Percentiles rank a stretch among this genome's conserved stretches.
phyloP scores from a whole-genome alignment of 2,329 filamentous ascomycete species.

The Xylaria sp. region DNA sequence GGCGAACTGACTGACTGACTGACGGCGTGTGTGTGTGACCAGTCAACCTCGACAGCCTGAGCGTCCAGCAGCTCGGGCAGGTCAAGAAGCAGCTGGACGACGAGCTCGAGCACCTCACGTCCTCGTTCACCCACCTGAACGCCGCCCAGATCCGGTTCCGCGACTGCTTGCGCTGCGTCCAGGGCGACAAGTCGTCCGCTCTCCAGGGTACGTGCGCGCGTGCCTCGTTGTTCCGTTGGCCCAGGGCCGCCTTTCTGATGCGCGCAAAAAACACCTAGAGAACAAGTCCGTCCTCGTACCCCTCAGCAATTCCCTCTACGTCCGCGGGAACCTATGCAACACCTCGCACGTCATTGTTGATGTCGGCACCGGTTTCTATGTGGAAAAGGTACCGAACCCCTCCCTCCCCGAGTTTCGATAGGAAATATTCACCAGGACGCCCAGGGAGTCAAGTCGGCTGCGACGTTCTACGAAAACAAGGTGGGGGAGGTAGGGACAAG shows the following conservation, averaged over 20 bases:
- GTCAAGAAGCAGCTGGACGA: conserved; percentile 96
- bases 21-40: conserved; percentile 1
- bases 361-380: conserved; percentile 36
- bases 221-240: background rate
- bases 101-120: conserved; percentile 91
- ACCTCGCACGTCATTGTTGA: conserved; percentile 65
- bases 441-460: conserved; percentile 57
- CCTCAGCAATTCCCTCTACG: conserved; percentile 91
- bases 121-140: conserved; percentile 86
- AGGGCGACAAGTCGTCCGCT: conserved; percentile 52
- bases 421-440: conserved; percentile 12
- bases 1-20: background rate
- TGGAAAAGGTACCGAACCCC: conserved; percentile 74
- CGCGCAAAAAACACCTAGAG: conserved; percentile 31
- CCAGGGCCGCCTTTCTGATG: background rate
- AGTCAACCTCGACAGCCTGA: conserved; percentile 74
- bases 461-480: conserved; percentile 60
- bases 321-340: conserved; percentile 77
- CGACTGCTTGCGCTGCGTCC: conserved; percentile 82
- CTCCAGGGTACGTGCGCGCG: conserved; percentile 32
- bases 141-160: conserved; percentile 89
- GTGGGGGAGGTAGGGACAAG: conserved; percentile 55
- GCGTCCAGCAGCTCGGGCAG: conserved; percentile 80
- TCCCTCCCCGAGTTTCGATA: background rate
- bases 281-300: conserved; percentile 79